A percentile compares a stretch with the other conserved stretches of the same genome.
phyloP scores from a whole-genome alignment of 2,329 filamentous ascomycete species.

The Aureobasidium sp. region DNA sequence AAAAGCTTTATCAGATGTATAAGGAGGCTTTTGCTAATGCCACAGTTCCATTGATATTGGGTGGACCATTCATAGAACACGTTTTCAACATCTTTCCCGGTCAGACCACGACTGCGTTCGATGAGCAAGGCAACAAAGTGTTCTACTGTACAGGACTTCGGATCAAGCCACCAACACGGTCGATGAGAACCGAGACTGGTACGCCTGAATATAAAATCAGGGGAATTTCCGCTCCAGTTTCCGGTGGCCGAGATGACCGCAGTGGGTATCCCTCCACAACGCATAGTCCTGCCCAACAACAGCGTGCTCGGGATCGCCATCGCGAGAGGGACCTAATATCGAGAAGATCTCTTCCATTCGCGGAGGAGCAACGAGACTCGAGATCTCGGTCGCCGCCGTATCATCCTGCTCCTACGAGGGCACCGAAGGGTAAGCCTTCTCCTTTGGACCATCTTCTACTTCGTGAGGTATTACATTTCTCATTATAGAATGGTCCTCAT shows the following conservation, averaged over 20 bases:
- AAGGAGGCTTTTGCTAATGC: not conserved
- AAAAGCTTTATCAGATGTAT: not conserved
- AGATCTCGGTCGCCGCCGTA: not conserved
- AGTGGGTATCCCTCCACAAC: not conserved
- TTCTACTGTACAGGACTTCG: not conserved
- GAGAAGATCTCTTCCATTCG: not conserved
- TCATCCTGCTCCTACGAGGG: not conserved
- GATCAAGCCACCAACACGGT: not conserved
- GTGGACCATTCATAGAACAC: not conserved
- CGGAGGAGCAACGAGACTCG: not conserved
- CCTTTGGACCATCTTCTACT: not conserved
- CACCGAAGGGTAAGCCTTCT: slow-evolving; percentile 2
- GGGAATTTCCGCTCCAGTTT: not conserved
- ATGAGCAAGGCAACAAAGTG: not conserved
- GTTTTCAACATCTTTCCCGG: not conserved
- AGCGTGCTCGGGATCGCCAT: not conserved
- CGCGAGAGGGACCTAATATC: not conserved
- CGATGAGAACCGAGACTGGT: not conserved
- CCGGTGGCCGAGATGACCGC: not conserved
- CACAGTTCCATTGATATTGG: not conserved
- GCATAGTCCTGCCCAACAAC: not conserved
- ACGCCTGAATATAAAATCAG: not conserved
- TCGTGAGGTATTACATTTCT: not conserved
- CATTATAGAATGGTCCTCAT: not conserved
- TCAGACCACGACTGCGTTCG: not conserved